phyloP scores from a whole-genome alignment of 345 rosid genomes.

The Cochlearia excelsa region DNA sequence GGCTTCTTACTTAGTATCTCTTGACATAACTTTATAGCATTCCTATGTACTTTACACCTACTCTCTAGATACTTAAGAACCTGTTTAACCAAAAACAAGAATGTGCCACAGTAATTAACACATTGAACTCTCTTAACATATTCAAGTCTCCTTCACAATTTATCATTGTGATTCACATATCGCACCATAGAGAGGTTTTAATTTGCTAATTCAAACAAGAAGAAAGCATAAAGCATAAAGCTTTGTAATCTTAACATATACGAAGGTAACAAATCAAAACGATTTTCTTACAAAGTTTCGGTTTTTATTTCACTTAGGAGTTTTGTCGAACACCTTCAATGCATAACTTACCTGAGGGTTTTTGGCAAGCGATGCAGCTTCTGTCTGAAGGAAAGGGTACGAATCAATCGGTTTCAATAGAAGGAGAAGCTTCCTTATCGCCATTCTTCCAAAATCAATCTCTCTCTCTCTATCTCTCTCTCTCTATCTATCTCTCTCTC shows the following conservation, averaged over 20 bases:
- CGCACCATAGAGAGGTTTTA: neutral
- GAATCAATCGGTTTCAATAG: slow-evolving; percentile 73
- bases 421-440: slow-evolving; percentile 64
- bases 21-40: slow-evolving; percentile 66
- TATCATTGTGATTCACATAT: too few species aligned
- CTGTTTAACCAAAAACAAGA: slow-evolving; percentile 32
- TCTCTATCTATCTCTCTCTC: too few species aligned
- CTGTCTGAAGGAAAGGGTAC: slow-evolving; percentile 44
- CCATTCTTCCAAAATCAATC: slow-evolving; percentile 37
- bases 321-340: slow-evolving; percentile 44
- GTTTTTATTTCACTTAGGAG: slow-evolving; percentile 10
- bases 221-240: slow-evolving; percentile 6
- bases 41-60: slow-evolving; percentile 67
- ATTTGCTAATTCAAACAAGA: slow-evolving; percentile 11
- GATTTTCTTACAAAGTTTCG: too few species aligned
- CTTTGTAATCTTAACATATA: neutral
- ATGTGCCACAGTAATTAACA: too few species aligned
- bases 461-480: neutral
- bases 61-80: slow-evolving; percentile 55
- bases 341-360: slow-evolving; percentile 48
- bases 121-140: too few species aligned
- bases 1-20: slow-evolving; percentile 58
- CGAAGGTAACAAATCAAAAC: too few species aligned
- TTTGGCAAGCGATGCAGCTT: slow-evolving; percentile 37
- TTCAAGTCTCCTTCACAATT: too few species aligned